phyloP scores from a whole-genome alignment of 2,329 filamentous ascomycete species.

The Knufia fluminis region DNA sequence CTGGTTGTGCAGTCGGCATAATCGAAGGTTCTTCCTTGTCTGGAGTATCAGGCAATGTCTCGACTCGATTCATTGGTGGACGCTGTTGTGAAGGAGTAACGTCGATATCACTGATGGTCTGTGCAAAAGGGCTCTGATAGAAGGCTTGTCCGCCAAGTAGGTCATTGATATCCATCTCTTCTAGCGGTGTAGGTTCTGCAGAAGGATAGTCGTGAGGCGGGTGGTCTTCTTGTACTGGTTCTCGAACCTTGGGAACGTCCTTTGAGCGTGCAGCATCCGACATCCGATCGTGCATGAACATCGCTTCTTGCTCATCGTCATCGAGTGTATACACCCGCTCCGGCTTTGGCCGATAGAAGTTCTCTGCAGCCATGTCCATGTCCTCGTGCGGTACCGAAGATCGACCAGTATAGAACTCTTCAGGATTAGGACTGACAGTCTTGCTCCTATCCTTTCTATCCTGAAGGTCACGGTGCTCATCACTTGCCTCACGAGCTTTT shows the following conservation, averaged over 20 bases:
- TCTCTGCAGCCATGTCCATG: neutral
- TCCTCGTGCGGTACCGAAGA: neutral
- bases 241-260: neutral
- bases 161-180: neutral
- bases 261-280: no score
- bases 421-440: neutral
- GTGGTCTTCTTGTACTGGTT: constrained; percentile 1
- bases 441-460: constrained; percentile 6
- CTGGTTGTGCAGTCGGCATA: neutral
- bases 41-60: constrained; percentile 2
- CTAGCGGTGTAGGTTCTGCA: neutral
- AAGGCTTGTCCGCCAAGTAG: constrained; percentile 40
- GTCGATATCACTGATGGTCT: constrained; percentile 40
- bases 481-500: neutral
- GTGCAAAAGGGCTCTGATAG: constrained; percentile 44
- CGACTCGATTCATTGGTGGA: neutral
- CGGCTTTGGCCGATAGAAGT: constrained; percentile 8
- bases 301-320: constrained; percentile 13
- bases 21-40: neutral
- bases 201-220: neutral
- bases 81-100: constrained; percentile 9
- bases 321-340: constrained; percentile 17
- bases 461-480: neutral
- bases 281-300: constrained; percentile 15
- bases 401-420: neutral